Percentiles rank a stretch among this genome's conserved stretches.
Evolutionary conservation across 129 eudicot species (phyloP).

Genomic region (sunflower (Helianthus annuus)): HanXRQr2.0-SUNRISE NC_035442.2:163504845-163505344

Average conservation of each 20-base stretch:
- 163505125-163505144: slow-evolving; percentile 6
- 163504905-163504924: slow-evolving; percentile 23
- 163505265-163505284: slow-evolving; percentile 20
- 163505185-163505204: slow-evolving; percentile 30
- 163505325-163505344: slow-evolving; percentile 7
- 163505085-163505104: slow-evolving; percentile 48
- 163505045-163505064: slow-evolving; percentile 23
- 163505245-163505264: slow-evolving; percentile 21
- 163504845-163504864: slow-evolving; percentile 35
- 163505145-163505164: slow-evolving; percentile 23
- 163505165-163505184: slow-evolving; percentile 37
- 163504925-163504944: not conserved
- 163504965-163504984: slow-evolving; percentile 20
- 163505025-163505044: slow-evolving; percentile 21
- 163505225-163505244: slow-evolving; percentile 29
- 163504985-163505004: slow-evolving; percentile 38
- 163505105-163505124: slow-evolving; percentile 46
- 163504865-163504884: slow-evolving; percentile 39
- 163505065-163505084: slow-evolving; percentile 34
- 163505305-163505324: slow-evolving; percentile 17
- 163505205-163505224: slow-evolving; percentile 43
- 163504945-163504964: slow-evolving; percentile 25
- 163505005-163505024: slow-evolving; percentile 29
- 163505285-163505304: slow-evolving; percentile 21
- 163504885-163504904: slow-evolving; percentile 38